Percentiles rank a stretch among this genome's conserved stretches.
These are phyloP conservation scores for Rosa lucieae DNA, from an alignment of 306 rosid species.

Conservation along the genomic window DNA sequence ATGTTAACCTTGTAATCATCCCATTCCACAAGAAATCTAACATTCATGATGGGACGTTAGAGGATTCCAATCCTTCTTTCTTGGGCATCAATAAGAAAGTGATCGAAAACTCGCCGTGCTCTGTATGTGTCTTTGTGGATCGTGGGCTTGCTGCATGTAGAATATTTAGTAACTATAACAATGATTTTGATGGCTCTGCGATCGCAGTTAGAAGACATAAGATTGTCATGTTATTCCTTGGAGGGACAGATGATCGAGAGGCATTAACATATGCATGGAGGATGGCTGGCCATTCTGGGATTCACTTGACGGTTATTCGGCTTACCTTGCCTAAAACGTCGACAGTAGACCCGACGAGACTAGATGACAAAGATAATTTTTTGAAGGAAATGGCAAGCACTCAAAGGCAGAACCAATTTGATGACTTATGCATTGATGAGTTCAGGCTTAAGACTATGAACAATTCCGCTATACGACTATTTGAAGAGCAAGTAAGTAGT, in stretches of 20 bases:
- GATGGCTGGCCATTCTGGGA: constrained; percentile 26
- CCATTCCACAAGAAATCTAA: constrained; percentile 33
- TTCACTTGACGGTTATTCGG: constrained; percentile 38
- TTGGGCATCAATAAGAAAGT: constrained; percentile 34
- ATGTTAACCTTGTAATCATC: constrained; percentile 26
- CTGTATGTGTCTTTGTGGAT: constrained; percentile 40
- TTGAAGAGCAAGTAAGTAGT: constrained; percentile 30
- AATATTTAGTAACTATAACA: background rate
- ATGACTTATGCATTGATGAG: constrained; percentile 21
- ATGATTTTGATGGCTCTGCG: background rate
- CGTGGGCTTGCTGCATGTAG: constrained; percentile 27
- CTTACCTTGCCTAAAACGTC: constrained; percentile 13
- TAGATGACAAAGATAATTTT: constrained; percentile 13
- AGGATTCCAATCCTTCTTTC: constrained; percentile 30
- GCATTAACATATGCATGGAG: constrained; percentile 23
- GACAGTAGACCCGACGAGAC: background rate
- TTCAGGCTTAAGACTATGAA: constrained; percentile 15
- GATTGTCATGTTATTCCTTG: constrained; percentile 19
- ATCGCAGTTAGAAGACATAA: background rate
- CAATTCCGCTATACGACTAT: constrained; percentile 14
- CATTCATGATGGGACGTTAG: constrained; percentile 28
- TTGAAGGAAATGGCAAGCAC: constrained; percentile 11
- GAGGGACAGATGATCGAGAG: constrained; percentile 29
- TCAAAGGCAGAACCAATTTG: constrained; percentile 27
- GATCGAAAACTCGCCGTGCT: constrained; percentile 33